A percentile compares a stretch with the other conserved stretches of the same genome.
These are phyloP conservation scores for Brettanomyces naardenensis DNA, from an alignment of 805 yeast species.

Conservation along the genomic window DNA sequence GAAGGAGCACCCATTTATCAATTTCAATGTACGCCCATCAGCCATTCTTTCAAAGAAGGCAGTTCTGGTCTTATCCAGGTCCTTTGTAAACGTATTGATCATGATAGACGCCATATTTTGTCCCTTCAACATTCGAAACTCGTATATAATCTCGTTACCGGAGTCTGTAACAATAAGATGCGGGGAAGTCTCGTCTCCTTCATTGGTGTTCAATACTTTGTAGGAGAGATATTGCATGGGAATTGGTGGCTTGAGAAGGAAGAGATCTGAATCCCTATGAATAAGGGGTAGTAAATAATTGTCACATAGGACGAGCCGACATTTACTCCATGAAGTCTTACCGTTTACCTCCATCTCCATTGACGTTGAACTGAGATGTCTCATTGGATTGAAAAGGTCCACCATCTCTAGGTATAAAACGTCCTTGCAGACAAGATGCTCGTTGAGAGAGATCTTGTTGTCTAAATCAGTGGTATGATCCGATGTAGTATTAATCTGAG, in stretches of 20 bases:
- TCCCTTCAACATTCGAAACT: slow-evolving; percentile 10
- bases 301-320: slow-evolving; percentile 34
- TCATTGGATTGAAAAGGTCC: slow-evolving; percentile 21
- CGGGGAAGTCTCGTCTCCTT: background rate
- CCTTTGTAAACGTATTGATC: slow-evolving; percentile 18
- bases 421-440: slow-evolving; percentile 22
- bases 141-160: slow-evolving; percentile 15
- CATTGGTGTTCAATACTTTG: slow-evolving; percentile 5
- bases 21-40: slow-evolving; percentile 8
- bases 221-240: slow-evolving; percentile 21
- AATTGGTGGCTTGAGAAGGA: slow-evolving; percentile 19
- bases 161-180: slow-evolving; percentile 15
- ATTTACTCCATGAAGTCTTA: slow-evolving; percentile 32
- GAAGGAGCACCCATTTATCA: slow-evolving; percentile 18
- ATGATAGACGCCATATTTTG: slow-evolving; percentile 17
- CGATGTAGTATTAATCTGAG: slow-evolving; percentile 19
- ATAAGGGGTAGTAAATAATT: slow-evolving; percentile 21
- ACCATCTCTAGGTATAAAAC: slow-evolving; percentile 24
- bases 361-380: slow-evolving; percentile 18
- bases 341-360: slow-evolving; percentile 15
- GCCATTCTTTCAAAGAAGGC: slow-evolving; percentile 16
- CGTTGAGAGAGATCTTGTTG: slow-evolving; percentile 23
- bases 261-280: slow-evolving; percentile 14
- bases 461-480: slow-evolving; percentile 25
- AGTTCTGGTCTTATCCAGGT: slow-evolving; percentile 11